A percentile compares a stretch with the other conserved stretches of the same genome.
Conservation (phyloP, 129 eudicot genomes). For the Rutidosis leptorrhynchoides region DNA sequence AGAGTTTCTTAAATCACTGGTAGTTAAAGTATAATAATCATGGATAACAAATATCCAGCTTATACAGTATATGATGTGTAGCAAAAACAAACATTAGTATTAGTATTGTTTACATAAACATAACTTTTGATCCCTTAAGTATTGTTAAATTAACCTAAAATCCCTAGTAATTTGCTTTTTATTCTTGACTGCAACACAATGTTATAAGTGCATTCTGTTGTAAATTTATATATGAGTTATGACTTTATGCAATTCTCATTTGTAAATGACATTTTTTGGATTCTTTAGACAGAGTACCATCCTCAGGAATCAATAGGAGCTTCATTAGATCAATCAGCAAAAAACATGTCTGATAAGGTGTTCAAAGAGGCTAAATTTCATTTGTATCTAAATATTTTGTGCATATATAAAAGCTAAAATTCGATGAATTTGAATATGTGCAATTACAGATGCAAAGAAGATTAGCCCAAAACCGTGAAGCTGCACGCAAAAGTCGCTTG, state of each 20-base stretch:
- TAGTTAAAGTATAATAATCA: neutral
- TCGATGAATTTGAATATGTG: neutral
- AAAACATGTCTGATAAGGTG: constrained; percentile 72
- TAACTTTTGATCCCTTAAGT: no score
- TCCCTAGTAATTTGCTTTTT: no score
- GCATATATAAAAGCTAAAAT: neutral
- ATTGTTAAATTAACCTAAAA: no score
- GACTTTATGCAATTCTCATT: neutral
- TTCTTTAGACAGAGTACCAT: constrained; percentile 43
- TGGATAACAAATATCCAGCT: no score
- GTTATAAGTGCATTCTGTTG: neutral
- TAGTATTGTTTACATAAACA: no score
- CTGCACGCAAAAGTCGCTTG: constrained; percentile 86
- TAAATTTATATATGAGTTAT: neutral
- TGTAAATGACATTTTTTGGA: constrained; percentile 10
- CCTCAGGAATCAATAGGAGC: constrained; percentile 53
- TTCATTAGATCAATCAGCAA: constrained; percentile 46
- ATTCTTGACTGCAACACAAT: no score
- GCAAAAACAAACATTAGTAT: no score
- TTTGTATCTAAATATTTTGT: neutral
- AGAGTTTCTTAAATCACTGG: neutral
- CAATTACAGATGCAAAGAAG: constrained; percentile 70
- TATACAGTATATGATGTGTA: no score
- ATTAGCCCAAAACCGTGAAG: constrained; percentile 96
- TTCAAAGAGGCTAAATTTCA: neutral